A percentile compares a stretch with the other conserved stretches of the same genome.
Evolutionary conservation across 495 filamentous ascomycete species (phyloP).

Genomic region (Neurospora sp.): DNA sequence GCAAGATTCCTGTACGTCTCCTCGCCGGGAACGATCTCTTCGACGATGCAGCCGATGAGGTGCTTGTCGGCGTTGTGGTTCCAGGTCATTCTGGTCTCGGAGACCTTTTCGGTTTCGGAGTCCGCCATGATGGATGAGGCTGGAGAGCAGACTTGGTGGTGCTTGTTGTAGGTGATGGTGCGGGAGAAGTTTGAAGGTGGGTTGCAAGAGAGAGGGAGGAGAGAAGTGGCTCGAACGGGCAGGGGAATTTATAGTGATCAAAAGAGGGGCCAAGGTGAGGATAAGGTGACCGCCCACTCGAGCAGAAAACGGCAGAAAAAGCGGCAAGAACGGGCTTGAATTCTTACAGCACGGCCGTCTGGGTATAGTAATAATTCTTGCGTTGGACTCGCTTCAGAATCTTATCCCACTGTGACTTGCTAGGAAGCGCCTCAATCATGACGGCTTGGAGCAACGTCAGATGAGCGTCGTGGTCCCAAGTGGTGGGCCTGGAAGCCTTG

Average conservation of each 20-base stretch:
- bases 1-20: constrained; percentile 13
- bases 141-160: not conserved
- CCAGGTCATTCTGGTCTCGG: constrained; percentile 16
- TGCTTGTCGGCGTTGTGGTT: constrained; percentile 19
- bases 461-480: constrained; percentile 27
- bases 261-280: not conserved
- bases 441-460: constrained; percentile 22
- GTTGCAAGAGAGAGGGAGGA: not conserved
- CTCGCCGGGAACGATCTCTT: constrained; percentile 9
- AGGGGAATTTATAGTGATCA: not conserved
- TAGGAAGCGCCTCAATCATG: constrained; percentile 11
- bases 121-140: constrained; percentile 4
- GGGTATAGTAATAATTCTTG: constrained; percentile 20
- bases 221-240: not conserved
- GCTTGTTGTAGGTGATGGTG: not conserved
- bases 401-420: constrained; percentile 11
- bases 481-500: constrained; percentile 17
- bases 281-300: not conserved
- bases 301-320: not conserved
- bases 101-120: not conserved
- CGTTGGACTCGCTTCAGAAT: constrained; percentile 7
- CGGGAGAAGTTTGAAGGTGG: not conserved
- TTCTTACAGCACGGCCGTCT: constrained; percentile 20
- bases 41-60: constrained; percentile 12
- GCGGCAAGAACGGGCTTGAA: not conserved